Conservation (phyloP, 805 yeast genomes). For the Candida chauliodis region DNA sequence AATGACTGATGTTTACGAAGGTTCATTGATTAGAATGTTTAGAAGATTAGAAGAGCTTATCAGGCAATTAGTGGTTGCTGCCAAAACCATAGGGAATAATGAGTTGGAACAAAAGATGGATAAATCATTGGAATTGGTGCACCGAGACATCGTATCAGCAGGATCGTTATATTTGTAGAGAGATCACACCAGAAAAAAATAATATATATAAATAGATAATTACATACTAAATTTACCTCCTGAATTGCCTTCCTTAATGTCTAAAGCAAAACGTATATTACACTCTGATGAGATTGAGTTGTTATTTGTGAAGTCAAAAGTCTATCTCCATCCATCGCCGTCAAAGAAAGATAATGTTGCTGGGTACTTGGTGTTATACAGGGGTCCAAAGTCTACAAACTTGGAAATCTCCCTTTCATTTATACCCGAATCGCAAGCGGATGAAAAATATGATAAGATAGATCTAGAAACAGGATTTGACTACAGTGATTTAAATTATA, state of each 20-base stretch:
- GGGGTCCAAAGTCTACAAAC: conserved; percentile 48
- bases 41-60: conserved; percentile 90
- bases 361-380: conserved; percentile 69
- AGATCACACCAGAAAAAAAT: conserved; percentile 2
- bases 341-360: conserved; percentile 71
- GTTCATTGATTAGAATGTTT: conserved; percentile 91
- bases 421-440: conserved; percentile 55
- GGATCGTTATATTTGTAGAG: conserved; percentile 76
- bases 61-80: conserved; percentile 85
- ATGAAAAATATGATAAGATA: conserved; percentile 44
- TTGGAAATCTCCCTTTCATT: conserved; percentile 63
- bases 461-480: conserved; percentile 40
- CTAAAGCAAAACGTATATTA: conserved; percentile 7
- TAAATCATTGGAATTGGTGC: conserved; percentile 76
- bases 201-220: not conserved
- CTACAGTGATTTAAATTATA: conserved; percentile 15
- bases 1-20: conserved; percentile 98
- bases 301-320: conserved; percentile 60
- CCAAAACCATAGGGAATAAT: conserved; percentile 89
- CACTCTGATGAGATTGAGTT: conserved; percentile 40
- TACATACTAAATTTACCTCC: too few relatives aligned
- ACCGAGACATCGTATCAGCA: conserved; percentile 95
- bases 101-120: conserved; percentile 88
- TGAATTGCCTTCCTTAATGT: not conserved
- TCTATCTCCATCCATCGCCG: conserved; percentile 78